A percentile compares a stretch with the other conserved stretches of the same genome.
Conservation (phyloP, 2,329 filamentous ascomycete species). For the Aotearoamyces nothofagi region DNA sequence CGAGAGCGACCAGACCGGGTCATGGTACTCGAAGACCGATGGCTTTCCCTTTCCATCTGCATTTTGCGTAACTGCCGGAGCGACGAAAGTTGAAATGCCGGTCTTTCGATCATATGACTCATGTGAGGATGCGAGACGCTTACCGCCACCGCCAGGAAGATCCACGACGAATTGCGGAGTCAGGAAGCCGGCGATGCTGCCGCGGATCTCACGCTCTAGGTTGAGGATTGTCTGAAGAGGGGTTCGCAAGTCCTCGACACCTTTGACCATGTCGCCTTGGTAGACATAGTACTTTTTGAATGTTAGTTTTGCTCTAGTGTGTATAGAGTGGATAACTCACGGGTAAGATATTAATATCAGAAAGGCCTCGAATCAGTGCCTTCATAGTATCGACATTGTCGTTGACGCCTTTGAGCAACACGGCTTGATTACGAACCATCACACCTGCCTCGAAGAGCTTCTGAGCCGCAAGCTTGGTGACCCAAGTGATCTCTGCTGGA, state of each 20-base stretch:
- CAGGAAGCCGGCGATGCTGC: constrained; percentile 45
- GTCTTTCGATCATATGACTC: constrained; percentile 35
- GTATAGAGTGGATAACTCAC: constrained; percentile 22
- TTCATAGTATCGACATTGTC: constrained; percentile 37
- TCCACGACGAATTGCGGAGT: constrained; percentile 49
- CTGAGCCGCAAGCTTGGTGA: constrained; percentile 34
- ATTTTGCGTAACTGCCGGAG: constrained; percentile 35
- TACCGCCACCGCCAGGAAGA: constrained; percentile 46
- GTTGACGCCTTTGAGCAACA: constrained; percentile 43
- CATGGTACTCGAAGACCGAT: constrained; percentile 2
- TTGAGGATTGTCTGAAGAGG: constrained; percentile 41
- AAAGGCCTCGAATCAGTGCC: constrained; percentile 34
- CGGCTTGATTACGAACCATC: constrained; percentile 43
- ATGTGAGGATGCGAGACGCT: constrained; percentile 38
- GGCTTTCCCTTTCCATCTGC: neutral
- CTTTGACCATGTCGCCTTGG: constrained; percentile 46
- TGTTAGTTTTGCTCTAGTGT: neutral
- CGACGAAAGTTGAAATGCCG: constrained; percentile 38
- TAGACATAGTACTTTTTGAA: constrained; percentile 44
- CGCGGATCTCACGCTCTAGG: constrained; percentile 40
- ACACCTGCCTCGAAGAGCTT: constrained; percentile 34
- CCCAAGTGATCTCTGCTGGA: constrained; percentile 44
- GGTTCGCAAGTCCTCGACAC: constrained; percentile 46
- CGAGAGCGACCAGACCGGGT: constrained; percentile 2
- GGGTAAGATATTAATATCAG: constrained; percentile 39